These are phyloP conservation scores for Solanum virginianum DNA, from an alignment of 257 asterid species.

Conservation along the genomic window DNA sequence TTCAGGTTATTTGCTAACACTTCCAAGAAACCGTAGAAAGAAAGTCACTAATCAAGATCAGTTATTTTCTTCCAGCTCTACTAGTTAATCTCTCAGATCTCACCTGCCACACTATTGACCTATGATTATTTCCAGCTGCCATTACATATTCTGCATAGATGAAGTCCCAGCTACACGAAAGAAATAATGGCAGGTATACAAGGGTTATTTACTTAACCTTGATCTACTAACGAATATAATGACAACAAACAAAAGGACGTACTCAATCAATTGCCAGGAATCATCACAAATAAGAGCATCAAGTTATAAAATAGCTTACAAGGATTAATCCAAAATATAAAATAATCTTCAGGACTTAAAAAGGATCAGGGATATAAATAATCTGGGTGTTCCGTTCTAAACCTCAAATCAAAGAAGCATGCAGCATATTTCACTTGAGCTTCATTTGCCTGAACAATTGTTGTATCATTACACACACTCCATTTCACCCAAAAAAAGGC, in stretches of 20 bases:
- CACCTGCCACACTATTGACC: constrained; percentile 98
- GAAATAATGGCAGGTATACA: neutral
- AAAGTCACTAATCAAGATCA: too few species aligned
- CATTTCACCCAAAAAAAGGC: neutral
- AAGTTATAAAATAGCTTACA: neutral
- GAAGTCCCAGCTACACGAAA: constrained; percentile 86
- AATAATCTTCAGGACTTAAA: neutral
- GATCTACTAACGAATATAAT: neutral
- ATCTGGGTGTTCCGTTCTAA: neutral
- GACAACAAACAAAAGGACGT: neutral
- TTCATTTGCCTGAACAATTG: neutral
- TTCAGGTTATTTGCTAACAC: too few species aligned
- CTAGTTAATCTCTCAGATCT: neutral
- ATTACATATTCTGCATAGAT: constrained; percentile 93
- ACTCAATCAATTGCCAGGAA: neutral
- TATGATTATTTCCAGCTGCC: constrained; percentile 94
- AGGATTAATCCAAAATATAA: neutral
- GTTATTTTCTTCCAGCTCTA: too few species aligned
- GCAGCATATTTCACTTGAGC: neutral
- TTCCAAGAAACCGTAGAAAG: too few species aligned
- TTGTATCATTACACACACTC: neutral
- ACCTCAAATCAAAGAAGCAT: neutral
- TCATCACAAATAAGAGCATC: neutral
- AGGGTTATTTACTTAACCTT: neutral
- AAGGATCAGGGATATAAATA: neutral